These are phyloP conservation scores for Apophysomyces sp. DNA, from an alignment of 371 early-diverging fungal genomes.

Conservation along the genomic window DNA sequence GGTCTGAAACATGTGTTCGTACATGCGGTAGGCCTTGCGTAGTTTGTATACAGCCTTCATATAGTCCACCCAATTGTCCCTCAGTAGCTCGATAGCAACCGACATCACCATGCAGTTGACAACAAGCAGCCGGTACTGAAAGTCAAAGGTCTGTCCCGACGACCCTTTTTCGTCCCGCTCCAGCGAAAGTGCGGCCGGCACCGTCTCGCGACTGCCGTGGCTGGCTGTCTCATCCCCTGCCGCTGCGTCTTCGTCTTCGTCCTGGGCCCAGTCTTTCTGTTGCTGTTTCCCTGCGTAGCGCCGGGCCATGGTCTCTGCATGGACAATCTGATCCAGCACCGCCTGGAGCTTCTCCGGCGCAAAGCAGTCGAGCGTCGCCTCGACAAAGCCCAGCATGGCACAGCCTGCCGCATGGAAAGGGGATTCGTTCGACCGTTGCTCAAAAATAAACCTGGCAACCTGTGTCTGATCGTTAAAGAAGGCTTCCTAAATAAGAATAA, in stretches of 20 bases:
- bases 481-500: constrained; percentile 16
- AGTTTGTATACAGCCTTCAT: constrained; percentile 34
- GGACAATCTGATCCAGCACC: constrained; percentile 8
- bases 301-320: constrained; percentile 7
- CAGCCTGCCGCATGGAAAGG: constrained; percentile 33
- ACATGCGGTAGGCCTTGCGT: constrained; percentile 26
- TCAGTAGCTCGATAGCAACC: constrained; percentile 30
- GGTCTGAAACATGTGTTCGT: constrained; percentile 25
- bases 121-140: constrained; percentile 21
- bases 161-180: neutral
- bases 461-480: constrained; percentile 25
- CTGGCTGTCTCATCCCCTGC: too few species aligned
- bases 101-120: constrained; percentile 30
- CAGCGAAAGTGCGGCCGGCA: neutral
- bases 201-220: too few species aligned
- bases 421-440: constrained; percentile 12
- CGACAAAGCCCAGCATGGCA: constrained; percentile 23
- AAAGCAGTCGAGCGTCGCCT: constrained; percentile 23
- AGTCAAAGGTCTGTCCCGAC: neutral
- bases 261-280: neutral
- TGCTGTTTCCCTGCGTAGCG: neutral
- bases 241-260: neutral
- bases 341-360: constrained; percentile 12
- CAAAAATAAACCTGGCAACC: constrained; percentile 21
- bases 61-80: constrained; percentile 28